Percentiles rank a stretch among this genome's conserved stretches.
Evolutionary conservation across 768 basidiomycete genomes (phyloP).

Genomic region (Suillus variegatus): DNA sequence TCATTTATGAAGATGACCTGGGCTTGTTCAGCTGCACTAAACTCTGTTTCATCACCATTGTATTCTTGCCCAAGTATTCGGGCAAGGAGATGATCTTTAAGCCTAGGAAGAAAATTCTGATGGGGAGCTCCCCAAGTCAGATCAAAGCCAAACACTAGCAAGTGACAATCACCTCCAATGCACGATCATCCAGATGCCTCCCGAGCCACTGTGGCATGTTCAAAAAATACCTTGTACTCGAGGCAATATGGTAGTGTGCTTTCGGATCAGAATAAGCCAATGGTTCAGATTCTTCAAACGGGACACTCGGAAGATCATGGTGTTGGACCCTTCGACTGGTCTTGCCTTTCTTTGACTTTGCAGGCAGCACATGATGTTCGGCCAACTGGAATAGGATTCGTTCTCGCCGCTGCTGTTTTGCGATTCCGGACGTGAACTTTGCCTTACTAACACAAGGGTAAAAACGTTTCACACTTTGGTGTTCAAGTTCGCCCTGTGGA

Average conservation of each 20-base stretch:
- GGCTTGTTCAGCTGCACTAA: conserved; percentile 17
- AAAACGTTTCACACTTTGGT: conserved; percentile 35
- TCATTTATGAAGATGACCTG: not conserved
- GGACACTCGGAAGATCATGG: no score
- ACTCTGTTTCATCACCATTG: conserved; percentile 17
- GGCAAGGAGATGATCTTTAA: conserved; percentile 15
- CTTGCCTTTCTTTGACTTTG: not conserved
- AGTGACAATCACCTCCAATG: no score
- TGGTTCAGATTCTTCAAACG: not conserved
- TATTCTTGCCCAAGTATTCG: not conserved
- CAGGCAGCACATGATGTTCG: not conserved
- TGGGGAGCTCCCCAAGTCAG: not conserved
- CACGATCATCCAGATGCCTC: not conserved
- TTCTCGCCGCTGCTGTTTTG: conserved; percentile 18
- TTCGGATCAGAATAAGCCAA: not conserved
- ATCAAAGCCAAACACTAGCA: no score
- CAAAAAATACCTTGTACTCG: not conserved
- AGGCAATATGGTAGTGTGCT: not conserved
- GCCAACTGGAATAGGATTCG: conserved; percentile 13
- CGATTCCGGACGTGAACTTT: conserved; percentile 28
- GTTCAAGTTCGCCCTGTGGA: conserved; percentile 38
- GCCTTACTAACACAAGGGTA: conserved; percentile 39
- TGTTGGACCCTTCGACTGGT: not conserved
- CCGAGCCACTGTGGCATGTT: not conserved
- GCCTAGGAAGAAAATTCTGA: conserved; percentile 23